A percentile compares a stretch with the other conserved stretches of the same genome.
Conservation (phyloP, 2,329 filamentous ascomycete species). For the Ceratocystis destructans region DNA sequence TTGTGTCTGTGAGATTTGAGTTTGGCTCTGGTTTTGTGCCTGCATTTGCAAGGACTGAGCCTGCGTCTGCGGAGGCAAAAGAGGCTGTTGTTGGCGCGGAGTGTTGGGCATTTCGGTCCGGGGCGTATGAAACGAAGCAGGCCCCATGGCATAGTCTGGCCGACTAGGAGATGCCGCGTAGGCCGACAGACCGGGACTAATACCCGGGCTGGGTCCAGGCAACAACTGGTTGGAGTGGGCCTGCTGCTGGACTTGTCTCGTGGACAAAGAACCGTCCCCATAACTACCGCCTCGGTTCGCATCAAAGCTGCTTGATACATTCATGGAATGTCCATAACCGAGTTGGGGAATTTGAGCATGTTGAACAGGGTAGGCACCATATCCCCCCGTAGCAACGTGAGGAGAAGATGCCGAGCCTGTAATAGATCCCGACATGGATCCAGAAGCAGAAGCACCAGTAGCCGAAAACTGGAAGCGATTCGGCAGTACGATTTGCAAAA, state of each 20-base stretch:
- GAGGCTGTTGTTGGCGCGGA: constrained; percentile 20
- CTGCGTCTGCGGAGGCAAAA: constrained; percentile 21
- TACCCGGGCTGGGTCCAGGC: constrained; percentile 30
- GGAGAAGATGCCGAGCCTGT: not conserved
- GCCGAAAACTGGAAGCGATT: constrained; percentile 25
- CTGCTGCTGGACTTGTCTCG: constrained; percentile 24
- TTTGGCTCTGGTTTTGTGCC: constrained; percentile 18
- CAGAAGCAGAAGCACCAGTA: constrained; percentile 34
- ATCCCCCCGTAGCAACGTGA: not conserved
- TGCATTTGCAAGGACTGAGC: constrained; percentile 6
- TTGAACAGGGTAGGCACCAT: not conserved
- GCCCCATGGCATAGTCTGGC: constrained; percentile 32
- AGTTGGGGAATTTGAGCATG: constrained; percentile 22
- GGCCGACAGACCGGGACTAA: constrained; percentile 32
- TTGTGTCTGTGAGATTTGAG: constrained; percentile 10
- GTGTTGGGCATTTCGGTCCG: constrained; percentile 34
- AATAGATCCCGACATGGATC: not conserved
- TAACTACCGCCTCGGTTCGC: constrained; percentile 26
- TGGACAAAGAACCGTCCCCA: constrained; percentile 28
- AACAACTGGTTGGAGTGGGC: constrained; percentile 24
- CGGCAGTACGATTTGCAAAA: constrained; percentile 33
- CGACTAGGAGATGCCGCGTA: constrained; percentile 35
- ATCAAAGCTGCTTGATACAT: constrained; percentile 37
- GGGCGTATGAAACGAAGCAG: constrained; percentile 39
- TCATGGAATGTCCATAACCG: constrained; percentile 32